Base-by-base conservation (phyloP, 805 yeast species). In the Candida alai region DNA sequence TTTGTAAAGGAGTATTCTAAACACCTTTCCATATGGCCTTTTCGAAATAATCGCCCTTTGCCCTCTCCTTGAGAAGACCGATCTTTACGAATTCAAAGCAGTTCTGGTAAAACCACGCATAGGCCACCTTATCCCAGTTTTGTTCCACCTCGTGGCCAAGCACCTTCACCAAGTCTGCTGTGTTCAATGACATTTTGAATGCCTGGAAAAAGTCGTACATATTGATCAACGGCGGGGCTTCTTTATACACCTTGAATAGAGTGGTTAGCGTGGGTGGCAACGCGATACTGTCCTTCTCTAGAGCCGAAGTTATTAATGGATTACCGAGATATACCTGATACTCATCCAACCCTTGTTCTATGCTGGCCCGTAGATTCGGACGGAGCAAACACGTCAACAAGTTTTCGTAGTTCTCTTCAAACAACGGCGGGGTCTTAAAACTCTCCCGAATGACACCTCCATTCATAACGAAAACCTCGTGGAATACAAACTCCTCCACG, bases 41-140 rank as follows among this genome's bases (percentile, higher is more conserved):
- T 45, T 84, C 90, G 26, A 84, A 62, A 36, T 70, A 65, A 45
- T 84, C 88, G 19, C 76, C 74, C 52, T 77, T 78, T 11, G 78
- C 60, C 27, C 72, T 73, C 34, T 80, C 82, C 43, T 77, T 78
- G 13, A 86, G 52, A 30, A 85, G 59, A 0, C 96, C 96, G 36
- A 84, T 60, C 42, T 73, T 61, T 38, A 77, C 74, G 39, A 88
- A 63, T 50, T 87, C 95, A 17, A 74, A 74, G 31, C 89, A 67
- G 13, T 78, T 78, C 45, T 84, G 89, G 40, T 84, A 60, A 51
- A 88, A 88, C 76, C 93, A 76, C 3, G 86, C 73, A 44, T 83
- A 62, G 0, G 78, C 60, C 30, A 80, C 47, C 40, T 75, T 73
- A 28, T 80, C 80, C 87, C 93, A 84, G n/a, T 44, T 37, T 23